Conservation (phyloP, 805 yeast genomes). For the Metschnikowia peoriensis region DNA sequence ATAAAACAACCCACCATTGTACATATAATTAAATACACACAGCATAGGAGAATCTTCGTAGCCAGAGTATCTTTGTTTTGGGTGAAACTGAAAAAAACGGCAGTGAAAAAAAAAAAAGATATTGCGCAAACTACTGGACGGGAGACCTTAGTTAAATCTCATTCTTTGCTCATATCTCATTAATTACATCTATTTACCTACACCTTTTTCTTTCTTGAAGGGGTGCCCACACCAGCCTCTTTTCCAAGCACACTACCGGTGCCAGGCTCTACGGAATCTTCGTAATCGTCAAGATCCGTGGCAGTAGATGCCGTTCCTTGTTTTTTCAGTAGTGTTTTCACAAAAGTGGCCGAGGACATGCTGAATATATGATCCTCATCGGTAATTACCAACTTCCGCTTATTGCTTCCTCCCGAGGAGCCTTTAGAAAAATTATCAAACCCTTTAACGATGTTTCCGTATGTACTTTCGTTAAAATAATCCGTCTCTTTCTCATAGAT, state of each 20-base stretch:
- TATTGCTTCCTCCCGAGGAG: conserved; percentile 32
- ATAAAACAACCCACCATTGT: conserved; percentile 2
- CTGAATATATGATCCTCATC: conserved; percentile 84
- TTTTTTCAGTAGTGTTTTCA: conserved; percentile 52
- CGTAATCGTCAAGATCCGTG: conserved; percentile 21
- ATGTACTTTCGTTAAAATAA: conserved; percentile 68
- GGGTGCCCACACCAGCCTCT: conserved; percentile 13
- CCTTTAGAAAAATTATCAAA: conserved; percentile 74
- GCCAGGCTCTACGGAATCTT: conserved; percentile 20
- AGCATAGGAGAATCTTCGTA: background rate
- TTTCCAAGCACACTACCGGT: conserved; percentile 4
- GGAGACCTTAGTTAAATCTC: too few species aligned
- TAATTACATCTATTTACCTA: background rate
- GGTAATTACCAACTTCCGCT: conserved; percentile 51
- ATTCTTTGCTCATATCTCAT: background rate
- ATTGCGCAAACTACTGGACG: background rate
- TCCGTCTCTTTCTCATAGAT: conserved; percentile 76
- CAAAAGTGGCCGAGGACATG: conserved; percentile 66
- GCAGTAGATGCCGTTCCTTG: conserved; percentile 37
- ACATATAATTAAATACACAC: conserved; percentile 10
- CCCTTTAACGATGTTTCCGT: conserved; percentile 87
- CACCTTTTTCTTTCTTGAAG: conserved; percentile 16
- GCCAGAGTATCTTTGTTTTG: background rate
- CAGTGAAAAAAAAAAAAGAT: background rate
- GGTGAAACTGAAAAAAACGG: too few species aligned